Evolutionary conservation across 1,139 yeast genomes (phyloP).

Genomic region (Sugiyamaella novakii): DNA sequence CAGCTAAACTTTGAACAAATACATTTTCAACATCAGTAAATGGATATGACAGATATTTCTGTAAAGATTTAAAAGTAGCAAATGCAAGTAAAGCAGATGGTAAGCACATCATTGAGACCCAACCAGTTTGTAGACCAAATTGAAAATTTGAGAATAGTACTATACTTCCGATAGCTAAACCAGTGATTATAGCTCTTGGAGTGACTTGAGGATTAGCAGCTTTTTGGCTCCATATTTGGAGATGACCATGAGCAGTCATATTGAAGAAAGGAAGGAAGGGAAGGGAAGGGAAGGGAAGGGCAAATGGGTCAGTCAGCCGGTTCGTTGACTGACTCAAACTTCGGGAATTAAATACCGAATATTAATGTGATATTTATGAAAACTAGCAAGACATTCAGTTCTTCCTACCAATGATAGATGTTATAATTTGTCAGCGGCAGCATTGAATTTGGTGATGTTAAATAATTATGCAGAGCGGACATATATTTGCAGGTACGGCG

Average conservation of each 20-base stretch:
- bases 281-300: too few species aligned
- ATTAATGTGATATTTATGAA: too few species aligned
- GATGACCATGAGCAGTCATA: constrained; percentile 10
- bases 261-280: too few species aligned
- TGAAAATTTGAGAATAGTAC: constrained; percentile 89
- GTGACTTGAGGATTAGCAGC: constrained; percentile 57
- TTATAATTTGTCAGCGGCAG: too few species aligned
- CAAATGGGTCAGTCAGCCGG: too few species aligned
- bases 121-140: constrained; percentile 95
- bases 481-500: too few species aligned
- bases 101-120: constrained; percentile 99
- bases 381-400: too few species aligned
- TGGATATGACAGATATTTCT: constrained; percentile 48
- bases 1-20: constrained; percentile 87
- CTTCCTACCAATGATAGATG: too few species aligned
- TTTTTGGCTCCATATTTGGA: constrained; percentile 23
- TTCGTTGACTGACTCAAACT: too few species aligned
- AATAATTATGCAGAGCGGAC: too few species aligned
- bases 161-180: constrained; percentile 75
- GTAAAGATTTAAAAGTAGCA: constrained; percentile 65
- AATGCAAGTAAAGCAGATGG: constrained; percentile 91
- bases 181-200: constrained; percentile 68
- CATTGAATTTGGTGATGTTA: too few species aligned
- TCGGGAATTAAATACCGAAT: too few species aligned
- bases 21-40: constrained; percentile 94